These are phyloP conservation scores for Colletotrichum musae DNA, from an alignment of 2,329 filamentous ascomycete genomes.

Conservation along the genomic window DNA sequence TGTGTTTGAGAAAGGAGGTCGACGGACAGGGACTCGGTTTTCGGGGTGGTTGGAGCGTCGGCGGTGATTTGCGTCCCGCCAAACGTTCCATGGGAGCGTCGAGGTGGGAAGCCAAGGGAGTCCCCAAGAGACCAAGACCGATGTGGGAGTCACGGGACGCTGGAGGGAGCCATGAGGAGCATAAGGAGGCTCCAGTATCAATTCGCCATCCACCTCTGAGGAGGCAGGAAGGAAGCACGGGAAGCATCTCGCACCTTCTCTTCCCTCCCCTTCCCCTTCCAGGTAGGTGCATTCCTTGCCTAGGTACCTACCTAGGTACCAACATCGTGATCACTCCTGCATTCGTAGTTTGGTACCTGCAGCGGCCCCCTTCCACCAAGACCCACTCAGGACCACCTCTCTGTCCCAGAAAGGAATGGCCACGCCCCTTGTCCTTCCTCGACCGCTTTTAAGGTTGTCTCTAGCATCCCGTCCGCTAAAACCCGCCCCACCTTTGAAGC, in stretches of 20 bases:
- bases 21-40: not conserved
- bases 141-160: too few relatives aligned
- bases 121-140: too few relatives aligned
- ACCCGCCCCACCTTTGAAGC: conserved; percentile 29
- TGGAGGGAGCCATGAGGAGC: too few relatives aligned
- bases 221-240: too few relatives aligned
- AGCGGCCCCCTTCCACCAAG: conserved; percentile 24
- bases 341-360: conserved; percentile 29
- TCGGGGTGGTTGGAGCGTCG: conserved; percentile 11
- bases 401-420: conserved; percentile 15
- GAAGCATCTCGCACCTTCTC: too few relatives aligned
- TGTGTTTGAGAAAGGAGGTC: conserved; percentile 30
- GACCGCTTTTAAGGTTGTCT: conserved; percentile 37
- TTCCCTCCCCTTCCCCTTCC: too few relatives aligned
- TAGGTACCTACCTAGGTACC: not conserved
- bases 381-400: conserved; percentile 14
- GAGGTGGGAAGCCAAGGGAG: too few relatives aligned
- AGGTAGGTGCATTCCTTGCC: not conserved
- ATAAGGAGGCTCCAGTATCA: too few relatives aligned
- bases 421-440: conserved; percentile 10
- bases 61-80: not conserved
- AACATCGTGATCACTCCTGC: not conserved
- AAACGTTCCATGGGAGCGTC: conserved; percentile 12
- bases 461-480: conserved; percentile 32
- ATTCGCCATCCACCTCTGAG: too few relatives aligned